A percentile compares a stretch with the other conserved stretches of the same genome.
These are phyloP conservation scores for Penicillium sp. DNA, from an alignment of 2,329 filamentous ascomycete genomes.

Conservation along the genomic window DNA sequence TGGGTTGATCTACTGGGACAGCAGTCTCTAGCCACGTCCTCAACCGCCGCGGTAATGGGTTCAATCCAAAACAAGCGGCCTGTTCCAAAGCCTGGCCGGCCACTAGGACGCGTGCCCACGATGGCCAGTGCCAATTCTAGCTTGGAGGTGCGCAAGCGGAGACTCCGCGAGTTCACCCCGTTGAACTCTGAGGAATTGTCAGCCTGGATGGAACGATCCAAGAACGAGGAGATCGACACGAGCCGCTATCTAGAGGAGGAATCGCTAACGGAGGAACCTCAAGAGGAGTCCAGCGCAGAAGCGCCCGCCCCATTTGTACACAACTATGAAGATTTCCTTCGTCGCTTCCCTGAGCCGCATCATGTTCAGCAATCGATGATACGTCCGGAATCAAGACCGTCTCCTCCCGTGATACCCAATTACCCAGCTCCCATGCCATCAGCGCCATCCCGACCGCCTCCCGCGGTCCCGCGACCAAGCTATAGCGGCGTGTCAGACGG, in stretches of 20 bases:
- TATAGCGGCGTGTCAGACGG: conserved; percentile 80
- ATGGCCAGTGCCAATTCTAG: conserved; percentile 56
- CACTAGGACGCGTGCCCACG: conserved; percentile 57
- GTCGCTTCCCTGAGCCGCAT: conserved; percentile 75
- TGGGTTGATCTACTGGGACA: conserved; percentile 84
- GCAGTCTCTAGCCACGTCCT: conserved; percentile 63
- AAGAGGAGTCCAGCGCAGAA: conserved; percentile 41
- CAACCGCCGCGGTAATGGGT: conserved; percentile 56
- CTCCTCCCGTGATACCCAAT: conserved; percentile 36
- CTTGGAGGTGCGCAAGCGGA: conserved; percentile 59
- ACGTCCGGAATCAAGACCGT: conserved; percentile 39
- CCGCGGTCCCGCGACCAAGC: conserved; percentile 69
- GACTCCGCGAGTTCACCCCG: conserved; percentile 66
- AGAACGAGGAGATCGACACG: conserved; percentile 64
- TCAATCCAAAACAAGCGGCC: conserved; percentile 45
- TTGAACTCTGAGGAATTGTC: conserved; percentile 80
- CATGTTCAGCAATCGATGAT: conserved; percentile 63
- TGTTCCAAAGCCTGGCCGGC: conserved; percentile 47
- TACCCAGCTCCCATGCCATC: conserved; percentile 57
- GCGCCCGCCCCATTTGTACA: conserved; percentile 61
- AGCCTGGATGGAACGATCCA: conserved; percentile 77
- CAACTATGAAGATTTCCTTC: conserved; percentile 81
- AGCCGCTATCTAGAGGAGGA: conserved; percentile 45
- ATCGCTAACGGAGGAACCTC: conserved; percentile 44
- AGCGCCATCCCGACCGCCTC: conserved; percentile 67